Evolutionary conservation across 2,329 filamentous ascomycete species (phyloP).

Genomic region (Calonectria multiphialidica): DNA sequence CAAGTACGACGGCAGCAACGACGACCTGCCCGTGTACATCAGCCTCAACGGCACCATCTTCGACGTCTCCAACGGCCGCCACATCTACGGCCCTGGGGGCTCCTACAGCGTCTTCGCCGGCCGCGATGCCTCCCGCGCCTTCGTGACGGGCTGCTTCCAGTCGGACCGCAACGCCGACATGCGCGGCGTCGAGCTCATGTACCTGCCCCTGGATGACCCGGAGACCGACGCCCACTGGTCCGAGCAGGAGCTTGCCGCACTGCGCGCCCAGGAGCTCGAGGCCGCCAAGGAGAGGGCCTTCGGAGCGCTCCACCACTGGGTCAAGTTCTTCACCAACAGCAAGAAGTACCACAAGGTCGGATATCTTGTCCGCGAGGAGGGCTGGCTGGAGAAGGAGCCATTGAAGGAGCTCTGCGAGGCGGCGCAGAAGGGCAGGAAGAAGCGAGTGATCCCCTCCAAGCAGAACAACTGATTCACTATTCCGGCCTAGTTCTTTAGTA

Average conservation of each 20-base stretch:
- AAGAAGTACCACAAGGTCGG: conserved; percentile 88
- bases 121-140: conserved; percentile 86
- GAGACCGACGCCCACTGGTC: conserved; percentile 71
- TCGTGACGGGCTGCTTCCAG: conserved; percentile 92
- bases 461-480: background rate
- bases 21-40: conserved; percentile 84
- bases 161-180: conserved; percentile 88
- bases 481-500: background rate
- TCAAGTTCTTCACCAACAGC: conserved; percentile 82
- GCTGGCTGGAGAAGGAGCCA: conserved; percentile 72
- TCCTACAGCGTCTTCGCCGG: conserved; percentile 91
- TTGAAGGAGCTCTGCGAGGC: conserved; percentile 76
- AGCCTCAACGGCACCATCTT: conserved; percentile 90
- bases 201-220: conserved; percentile 73
- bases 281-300: conserved; percentile 74
- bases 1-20: conserved; percentile 82
- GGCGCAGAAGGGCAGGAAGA: conserved; percentile 70
- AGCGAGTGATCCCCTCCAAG: conserved; percentile 55
- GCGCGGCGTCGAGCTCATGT: conserved; percentile 90
- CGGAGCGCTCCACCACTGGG: conserved; percentile 83
- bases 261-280: conserved; percentile 73
- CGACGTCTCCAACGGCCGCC: conserved; percentile 78
- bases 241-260: conserved; percentile 62
- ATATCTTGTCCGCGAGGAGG: conserved; percentile 72
- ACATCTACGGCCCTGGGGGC: conserved; percentile 85